Conservation (phyloP, 768 basidiomycete genomes). For the Paxillus ammoniavirescens region DNA sequence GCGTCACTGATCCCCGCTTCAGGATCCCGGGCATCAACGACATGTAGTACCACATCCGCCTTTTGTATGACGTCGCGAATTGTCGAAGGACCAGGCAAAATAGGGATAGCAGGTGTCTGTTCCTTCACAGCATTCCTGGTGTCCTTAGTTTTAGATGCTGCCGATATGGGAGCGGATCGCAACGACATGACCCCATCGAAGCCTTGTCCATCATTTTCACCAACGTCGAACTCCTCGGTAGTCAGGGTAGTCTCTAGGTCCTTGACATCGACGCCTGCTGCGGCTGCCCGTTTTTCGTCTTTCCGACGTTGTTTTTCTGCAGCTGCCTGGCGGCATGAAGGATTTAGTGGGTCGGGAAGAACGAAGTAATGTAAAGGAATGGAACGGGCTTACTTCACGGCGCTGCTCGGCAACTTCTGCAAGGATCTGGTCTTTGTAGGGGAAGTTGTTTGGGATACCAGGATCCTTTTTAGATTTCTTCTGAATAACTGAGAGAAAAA, state of each 20-base stretch:
- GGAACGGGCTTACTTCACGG: constrained; percentile 50
- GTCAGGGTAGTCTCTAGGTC: constrained; percentile 23
- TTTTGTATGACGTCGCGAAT: constrained; percentile 55
- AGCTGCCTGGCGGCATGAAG: constrained; percentile 49
- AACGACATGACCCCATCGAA: constrained; percentile 41
- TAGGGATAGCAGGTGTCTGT: constrained; percentile 17
- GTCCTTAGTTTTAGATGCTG: constrained; percentile 1
- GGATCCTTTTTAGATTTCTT: constrained; percentile 70
- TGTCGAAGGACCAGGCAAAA: constrained; percentile 27
- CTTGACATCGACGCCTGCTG: constrained; percentile 29
- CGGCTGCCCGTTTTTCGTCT: constrained; percentile 56
- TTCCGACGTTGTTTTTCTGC: constrained; percentile 72
- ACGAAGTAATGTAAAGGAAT: neutral
- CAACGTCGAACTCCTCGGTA: constrained; percentile 29
- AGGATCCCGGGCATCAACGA: constrained; percentile 87
- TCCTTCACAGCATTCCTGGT: neutral
- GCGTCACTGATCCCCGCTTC: constrained; percentile 70
- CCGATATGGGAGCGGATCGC: constrained; percentile 1
- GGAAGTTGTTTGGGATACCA: constrained; percentile 91
- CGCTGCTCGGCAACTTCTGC: constrained; percentile 87
- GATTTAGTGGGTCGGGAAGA: neutral
- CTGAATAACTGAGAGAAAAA: constrained; percentile 30
- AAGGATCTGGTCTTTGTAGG: constrained; percentile 91
- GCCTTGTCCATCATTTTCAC: constrained; percentile 26
- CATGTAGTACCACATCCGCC: constrained; percentile 76